Base-by-base conservation (phyloP, 176 grass and related monocot species). In the Guadua angustifolia region DNA sequence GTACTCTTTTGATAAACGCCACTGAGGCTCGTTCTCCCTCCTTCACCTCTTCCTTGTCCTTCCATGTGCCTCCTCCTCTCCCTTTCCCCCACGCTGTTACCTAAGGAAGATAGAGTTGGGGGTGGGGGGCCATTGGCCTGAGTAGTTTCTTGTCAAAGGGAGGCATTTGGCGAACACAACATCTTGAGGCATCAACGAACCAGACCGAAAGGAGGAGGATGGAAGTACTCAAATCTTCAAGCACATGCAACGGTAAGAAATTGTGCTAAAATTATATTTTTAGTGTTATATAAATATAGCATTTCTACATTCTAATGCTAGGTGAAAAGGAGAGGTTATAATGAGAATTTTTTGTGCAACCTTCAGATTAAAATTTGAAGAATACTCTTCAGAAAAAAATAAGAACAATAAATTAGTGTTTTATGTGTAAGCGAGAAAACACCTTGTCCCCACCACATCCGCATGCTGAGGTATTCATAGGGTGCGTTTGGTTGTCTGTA, bases 131-230 rank as follows among this genome's bases (percentile, higher is more conserved):
- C 29, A 29, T 29, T 29, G 29, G 16, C 0, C 17, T 2, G 1
- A 53, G 17, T 18, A 1, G 17, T 1, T 19, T 0, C 6, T 53
- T 1, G 1, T 53, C 6, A 53, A 7, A 19, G 16, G 17, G 17
- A 2, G 51, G 17, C 5, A 53, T 53, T 53, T 0, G 5, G 1
- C 10, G 6, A 7, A 53, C 5, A 19, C 17, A 53, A 7, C 51
- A 1, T 5, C 6, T 57, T 2, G 0, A n/a, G 53, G 53, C 0
- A 2, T 2, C 19, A 9, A 0, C 0, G 7, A n/a, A 57, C 7
- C 1, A 7, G 53, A 57, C 7, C 19, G 2, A 11, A 53, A 53
- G 17, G 51, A 55, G 51, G 51, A 55, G 55, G 6, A 57, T 9
- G 19, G 5, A 57, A 0, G 6, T 4, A 2, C 19, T n/a, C 6